Percentiles rank a stretch among this genome's conserved stretches.
Conservation (phyloP, 2,329 filamentous ascomycete species). For the Neocucurbitaria cava region DNA sequence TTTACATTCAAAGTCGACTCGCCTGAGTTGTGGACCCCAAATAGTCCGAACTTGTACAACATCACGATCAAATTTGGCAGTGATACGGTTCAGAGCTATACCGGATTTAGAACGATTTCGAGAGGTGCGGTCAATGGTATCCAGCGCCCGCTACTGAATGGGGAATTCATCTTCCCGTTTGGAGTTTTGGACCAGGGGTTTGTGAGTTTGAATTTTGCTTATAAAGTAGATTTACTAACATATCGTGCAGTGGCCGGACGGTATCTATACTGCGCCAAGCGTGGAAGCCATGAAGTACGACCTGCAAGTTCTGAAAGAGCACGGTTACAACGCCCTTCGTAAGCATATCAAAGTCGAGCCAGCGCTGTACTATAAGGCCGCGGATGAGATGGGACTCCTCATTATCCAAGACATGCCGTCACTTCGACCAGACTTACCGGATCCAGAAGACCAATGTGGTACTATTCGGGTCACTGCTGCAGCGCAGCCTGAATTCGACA, state of each 20-base stretch:
- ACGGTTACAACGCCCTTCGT: conserved; percentile 74
- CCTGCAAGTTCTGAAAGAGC: conserved; percentile 66
- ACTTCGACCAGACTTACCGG: conserved; percentile 45
- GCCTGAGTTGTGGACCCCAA: conserved; percentile 70
- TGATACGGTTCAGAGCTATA: conserved; percentile 69
- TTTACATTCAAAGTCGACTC: conserved; percentile 64
- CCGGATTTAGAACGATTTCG: conserved; percentile 71
- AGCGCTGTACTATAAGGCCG: conserved; percentile 71
- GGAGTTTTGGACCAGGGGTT: conserved; percentile 70
- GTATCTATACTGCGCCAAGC: conserved; percentile 69
- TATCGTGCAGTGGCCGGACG: conserved; percentile 64
- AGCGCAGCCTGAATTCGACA: conserved; percentile 69
- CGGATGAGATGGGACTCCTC: conserved; percentile 69
- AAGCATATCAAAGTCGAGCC: conserved; percentile 77
- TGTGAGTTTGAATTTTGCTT: conserved; percentile 48
- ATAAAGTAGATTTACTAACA: neutral
- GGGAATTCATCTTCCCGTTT: conserved; percentile 72
- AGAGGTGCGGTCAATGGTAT: conserved; percentile 64
- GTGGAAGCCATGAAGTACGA: conserved; percentile 73
- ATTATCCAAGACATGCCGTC: conserved; percentile 78
- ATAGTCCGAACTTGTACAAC: conserved; percentile 69
- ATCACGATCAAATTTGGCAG: conserved; percentile 61
- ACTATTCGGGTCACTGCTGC: conserved; percentile 29
- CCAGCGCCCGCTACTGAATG: conserved; percentile 69
- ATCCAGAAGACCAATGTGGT: conserved; percentile 17